Base-by-base conservation (phyloP, 441 rosid genomes). In the Adansonia madagascariensis region DNA sequence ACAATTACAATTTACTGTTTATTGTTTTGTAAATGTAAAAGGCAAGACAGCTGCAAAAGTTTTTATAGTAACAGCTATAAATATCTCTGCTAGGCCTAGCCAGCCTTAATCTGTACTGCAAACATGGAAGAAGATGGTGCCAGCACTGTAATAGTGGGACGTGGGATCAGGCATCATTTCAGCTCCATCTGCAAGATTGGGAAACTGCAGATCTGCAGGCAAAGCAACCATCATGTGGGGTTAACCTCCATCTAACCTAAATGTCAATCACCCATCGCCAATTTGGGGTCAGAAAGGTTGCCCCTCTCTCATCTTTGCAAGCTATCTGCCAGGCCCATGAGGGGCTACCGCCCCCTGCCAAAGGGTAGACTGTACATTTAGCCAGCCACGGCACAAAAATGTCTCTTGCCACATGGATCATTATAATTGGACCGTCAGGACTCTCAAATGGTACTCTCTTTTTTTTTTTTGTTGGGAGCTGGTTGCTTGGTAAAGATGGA, bases 401-500 rank as follows among this genome's bases (percentile, higher is more conserved):
- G 12, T 60, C 39, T 60, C 6, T 0, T 60, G 39, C 70, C 84
- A 71, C 53, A 39, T 24, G 73, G 78, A 27, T 3, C 1, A 14
- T 41, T 7, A 1, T 31, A 0, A 76, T 41, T 82, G 82, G 80
- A 22, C 63, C 57, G 74, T 79, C 74, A 73, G 50, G 41, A 11
- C 8, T 14, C 24, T 27, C 2, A 2, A 0, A 5, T 43, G 3
- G 31, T 41, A n/a, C 66, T 2, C 18, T 43, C 3, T 17, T 1
- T 1, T 35, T 11, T 17, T 1, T 1, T 35, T 1, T 35, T 4
- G 3, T 35, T 35, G 41, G 41, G 41, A 35, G 41, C 41, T 35
- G 41, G 41, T 35, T 35, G 41, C 41, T 35, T 4, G 41, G 41
- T 35, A 35, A 35, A 56, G 61, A 10, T 0, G 3, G 6, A 55